Evolutionary conservation across 1,284 basidiomycete genomes (phyloP), one percentile per base, ranked within the genome.

Genomic region (Hemileia vastatrix): DNA sequence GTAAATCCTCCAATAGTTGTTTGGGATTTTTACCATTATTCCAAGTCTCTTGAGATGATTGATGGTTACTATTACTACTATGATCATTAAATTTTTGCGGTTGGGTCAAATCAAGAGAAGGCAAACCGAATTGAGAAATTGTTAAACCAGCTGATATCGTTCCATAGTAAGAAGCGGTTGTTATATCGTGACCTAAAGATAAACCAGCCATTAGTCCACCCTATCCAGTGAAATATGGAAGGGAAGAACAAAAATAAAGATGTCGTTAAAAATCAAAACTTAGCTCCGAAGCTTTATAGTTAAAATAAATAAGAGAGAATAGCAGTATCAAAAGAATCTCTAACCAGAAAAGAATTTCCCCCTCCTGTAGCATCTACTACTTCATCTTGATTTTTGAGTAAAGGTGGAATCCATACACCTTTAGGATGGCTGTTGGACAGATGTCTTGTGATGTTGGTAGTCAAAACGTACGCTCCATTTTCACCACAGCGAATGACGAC

Each of bases 121-220:
- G 58, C 23, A 61, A 54, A 32, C 58, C 58, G 11, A 54, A 47
- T 32, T 61, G 58, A 43, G 51, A 43, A 32, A 61, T 61, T 23
- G 58, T 61, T 6, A 61, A 44, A 18, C 58, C 58, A 6, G 58
- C 51, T 21, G 58, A 61, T 11, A 61, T 51, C 9, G 58, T 47
- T 8, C 58, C 58, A 45, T 31, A 61, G 43, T 49, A 61, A 31
- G 58, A 27, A 8, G 58, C 58, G 33, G 53, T 44, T 4, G 54
- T 15, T 21, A 61, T 44, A 40, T 27, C 52, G 44, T 52, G 21
- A 9, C 58, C 58, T 24, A 23, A 19, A 6, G 51, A 50, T 27
- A 61, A 36, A 15, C 58, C 58, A 4, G 58, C 58, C 58, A 61
- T 61, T 9, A 61, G 43, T 6, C 58, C 58, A 15, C 58, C 58